Evolutionary conservation across 108 stramenopile genomes (phyloP).

Genomic region (Parmales sp.): DNA sequence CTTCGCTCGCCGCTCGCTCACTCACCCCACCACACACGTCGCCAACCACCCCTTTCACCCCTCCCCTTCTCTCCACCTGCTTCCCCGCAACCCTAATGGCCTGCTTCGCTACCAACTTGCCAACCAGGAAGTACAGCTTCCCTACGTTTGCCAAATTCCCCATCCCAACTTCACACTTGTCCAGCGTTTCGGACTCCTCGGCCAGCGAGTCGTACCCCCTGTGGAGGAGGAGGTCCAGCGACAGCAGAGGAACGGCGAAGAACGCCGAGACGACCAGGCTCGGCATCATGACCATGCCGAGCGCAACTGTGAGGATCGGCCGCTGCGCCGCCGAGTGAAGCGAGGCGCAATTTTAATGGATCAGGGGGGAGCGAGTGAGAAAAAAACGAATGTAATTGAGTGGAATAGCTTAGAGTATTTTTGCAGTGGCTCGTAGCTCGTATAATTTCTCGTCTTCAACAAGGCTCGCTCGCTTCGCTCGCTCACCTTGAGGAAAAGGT

Average conservation of each 20-base stretch:
- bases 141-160: conserved; percentile 52
- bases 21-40: conserved; percentile 40
- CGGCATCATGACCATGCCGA: conserved; percentile 61
- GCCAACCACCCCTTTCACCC: conserved; percentile 43
- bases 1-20: no score
- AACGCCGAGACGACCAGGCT: conserved; percentile 47
- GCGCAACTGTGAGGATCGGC: conserved; percentile 48
- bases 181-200: conserved; percentile 37
- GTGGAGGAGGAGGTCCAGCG: conserved; percentile 53
- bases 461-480: no score
- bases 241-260: conserved; percentile 36
- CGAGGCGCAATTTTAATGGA: no score
- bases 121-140: conserved; percentile 35
- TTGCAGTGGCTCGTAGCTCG: no score
- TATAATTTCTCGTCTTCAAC: no score
- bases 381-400: no score
- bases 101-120: conserved; percentile 47
- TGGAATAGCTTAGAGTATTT: no score
- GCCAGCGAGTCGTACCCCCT: conserved; percentile 46
- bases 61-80: conserved; percentile 62
- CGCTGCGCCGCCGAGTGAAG: no score
- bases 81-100: conserved; percentile 41
- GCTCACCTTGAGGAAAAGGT: no score
- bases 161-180: conserved; percentile 43
- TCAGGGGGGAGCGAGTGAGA: no score